phyloP scores from a whole-genome alignment of 805 yeast genomes.

The Candida palmyrensis region DNA sequence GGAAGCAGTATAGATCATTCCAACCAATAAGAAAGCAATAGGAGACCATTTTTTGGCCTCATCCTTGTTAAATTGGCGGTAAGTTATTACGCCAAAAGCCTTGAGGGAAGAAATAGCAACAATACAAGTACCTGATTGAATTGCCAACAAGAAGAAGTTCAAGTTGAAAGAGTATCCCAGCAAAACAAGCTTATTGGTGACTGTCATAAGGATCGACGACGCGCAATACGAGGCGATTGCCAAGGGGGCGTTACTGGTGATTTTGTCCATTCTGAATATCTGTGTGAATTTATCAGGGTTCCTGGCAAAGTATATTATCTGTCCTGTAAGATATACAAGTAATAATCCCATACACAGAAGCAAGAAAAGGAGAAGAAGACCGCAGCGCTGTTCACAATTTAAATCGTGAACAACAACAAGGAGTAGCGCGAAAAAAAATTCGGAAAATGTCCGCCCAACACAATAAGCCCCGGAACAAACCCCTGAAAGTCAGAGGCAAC shows the following conservation, averaged over 20 bases:
- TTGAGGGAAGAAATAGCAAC: conserved; percentile 69
- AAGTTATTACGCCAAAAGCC: conserved; percentile 69
- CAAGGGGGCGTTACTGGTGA: conserved; percentile 55
- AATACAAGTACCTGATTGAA: conserved; percentile 84
- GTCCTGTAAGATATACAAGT: conserved; percentile 34
- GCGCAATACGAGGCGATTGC: conserved; percentile 83
- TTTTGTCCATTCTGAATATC: conserved; percentile 33
- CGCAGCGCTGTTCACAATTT: too few relatives aligned
- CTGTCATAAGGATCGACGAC: conserved; percentile 95
- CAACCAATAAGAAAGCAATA: conserved; percentile 80
- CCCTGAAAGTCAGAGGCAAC: too few relatives aligned
- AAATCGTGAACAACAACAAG: too few relatives aligned
- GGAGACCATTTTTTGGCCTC: conserved; percentile 98
- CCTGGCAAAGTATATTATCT: conserved; percentile 25
- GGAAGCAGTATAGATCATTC: conserved; percentile 94
- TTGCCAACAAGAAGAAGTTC: conserved; percentile 84
- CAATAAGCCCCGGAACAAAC: too few relatives aligned
- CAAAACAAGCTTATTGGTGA: conserved; percentile 92
- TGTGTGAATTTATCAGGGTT: conserved; percentile 15
- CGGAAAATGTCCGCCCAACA: too few relatives aligned
- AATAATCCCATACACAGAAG: conserved; percentile 33
- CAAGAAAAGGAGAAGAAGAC: conserved; percentile 3
- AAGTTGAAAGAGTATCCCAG: conserved; percentile 66
- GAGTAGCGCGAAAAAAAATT: too few relatives aligned
- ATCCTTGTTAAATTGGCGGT: conserved; percentile 75